Evolutionary conservation across 805 yeast species (phyloP), one percentile per base, ranked within the genome.

Genomic region (Teunomyces tritomae): DNA sequence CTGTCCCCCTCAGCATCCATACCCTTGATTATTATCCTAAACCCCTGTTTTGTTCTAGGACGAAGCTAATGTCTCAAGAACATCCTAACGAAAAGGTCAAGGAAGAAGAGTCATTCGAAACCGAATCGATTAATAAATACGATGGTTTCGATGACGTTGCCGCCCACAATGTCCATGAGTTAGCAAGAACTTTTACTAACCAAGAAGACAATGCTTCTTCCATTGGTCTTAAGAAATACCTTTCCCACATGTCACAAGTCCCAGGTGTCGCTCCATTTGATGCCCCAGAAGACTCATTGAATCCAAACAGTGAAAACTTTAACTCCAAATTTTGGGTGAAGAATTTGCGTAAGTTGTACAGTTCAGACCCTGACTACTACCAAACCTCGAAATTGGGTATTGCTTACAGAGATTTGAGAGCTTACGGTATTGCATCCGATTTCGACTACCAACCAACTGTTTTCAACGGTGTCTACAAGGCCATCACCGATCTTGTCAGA

Each of bases 281-380:
- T n/a, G 43, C 32, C 4, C 34, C 43, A 8, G 43, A 40, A 14
- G 65, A 70, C 47, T 71, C 77, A 16, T 67, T 84, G 53, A 80
- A 84, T 57, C 89, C 89, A 1, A 67, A 70, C 17, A 70, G 77
- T 45, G 84, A 78, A n/a, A 57, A 74, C 8, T 84, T 84, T 57
- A 75, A 77, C 54, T 73, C 85, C 44, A 78, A 75, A 55, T 78
- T 76, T 44, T 84, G 89, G 89, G 81, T 84, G 45, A 80, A 80
- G 57, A 84, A 84, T 55, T 61, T 82, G 66, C 71, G 83, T 50
- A 78, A 77, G 51, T 57, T 84, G 47, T 62, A 66, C 51, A 72
- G 70, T 28, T 57, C 73, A 1, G 85, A 84, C 54, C 79, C 80
- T 0, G 87, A 82, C 16, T 79, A 79, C 62, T 84, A 79, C 61